These are phyloP conservation scores for Phytopythium helicoides DNA, from an alignment of 352 stramenopile species.

Conservation along the genomic window DNA sequence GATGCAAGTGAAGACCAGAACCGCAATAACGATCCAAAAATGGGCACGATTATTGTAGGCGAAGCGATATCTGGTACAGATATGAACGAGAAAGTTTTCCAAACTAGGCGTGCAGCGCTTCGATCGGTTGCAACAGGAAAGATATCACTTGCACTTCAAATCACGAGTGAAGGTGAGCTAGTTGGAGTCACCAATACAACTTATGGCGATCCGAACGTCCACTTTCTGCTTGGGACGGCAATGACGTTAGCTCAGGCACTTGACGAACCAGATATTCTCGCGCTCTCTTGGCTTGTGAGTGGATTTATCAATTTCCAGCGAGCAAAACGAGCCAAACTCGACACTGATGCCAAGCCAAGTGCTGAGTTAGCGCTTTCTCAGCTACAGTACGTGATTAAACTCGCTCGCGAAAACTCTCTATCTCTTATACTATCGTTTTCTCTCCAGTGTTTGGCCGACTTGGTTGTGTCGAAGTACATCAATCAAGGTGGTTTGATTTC, in stretches of 20 bases:
- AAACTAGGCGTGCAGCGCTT: conserved; percentile 31
- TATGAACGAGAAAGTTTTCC: conserved; percentile 11
- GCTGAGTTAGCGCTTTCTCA: conserved; percentile 21
- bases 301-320: conserved; percentile 41
- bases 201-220: conserved; percentile 16
- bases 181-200: neutral
- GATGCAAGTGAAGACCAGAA: conserved; percentile 10
- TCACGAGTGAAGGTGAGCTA: conserved; percentile 27
- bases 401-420: conserved; percentile 35
- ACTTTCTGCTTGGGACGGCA: conserved; percentile 32
- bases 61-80: neutral
- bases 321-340: neutral
- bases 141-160: conserved; percentile 39
- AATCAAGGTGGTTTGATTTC: too few relatives aligned
- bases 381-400: conserved; percentile 26
- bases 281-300: conserved; percentile 43
- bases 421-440: conserved; percentile 26
- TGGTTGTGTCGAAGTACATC: conserved; percentile 15
- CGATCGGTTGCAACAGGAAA: conserved; percentile 33
- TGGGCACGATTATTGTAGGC: neutral
- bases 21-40: neutral
- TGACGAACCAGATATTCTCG: conserved; percentile 41
- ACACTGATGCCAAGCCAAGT: conserved; percentile 2
- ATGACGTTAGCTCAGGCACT: conserved; percentile 35
- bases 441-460: conserved; percentile 35